Percentiles rank a stretch among this genome's conserved stretches.
Conservation (phyloP, 1,139 yeast species). For the Geotrichum europaeum region DNA sequence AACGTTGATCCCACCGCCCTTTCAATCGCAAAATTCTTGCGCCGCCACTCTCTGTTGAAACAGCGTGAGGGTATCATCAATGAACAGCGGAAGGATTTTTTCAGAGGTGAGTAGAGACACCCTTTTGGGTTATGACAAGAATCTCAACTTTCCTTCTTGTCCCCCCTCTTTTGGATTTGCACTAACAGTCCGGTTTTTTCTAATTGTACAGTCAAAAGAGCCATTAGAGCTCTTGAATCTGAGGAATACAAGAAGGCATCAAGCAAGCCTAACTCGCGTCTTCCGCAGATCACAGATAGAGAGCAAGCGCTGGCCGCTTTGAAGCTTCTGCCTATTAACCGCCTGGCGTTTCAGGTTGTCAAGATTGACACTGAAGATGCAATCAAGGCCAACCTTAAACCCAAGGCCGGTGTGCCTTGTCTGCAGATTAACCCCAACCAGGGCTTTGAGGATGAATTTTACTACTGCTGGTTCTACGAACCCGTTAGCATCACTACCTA, state of each 20-base stretch:
- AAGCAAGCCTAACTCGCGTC: slow-evolving; percentile 45
- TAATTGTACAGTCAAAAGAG: slow-evolving; percentile 49
- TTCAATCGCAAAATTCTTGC: slow-evolving; percentile 64
- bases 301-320: slow-evolving; percentile 60
- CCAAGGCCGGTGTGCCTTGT: slow-evolving; percentile 72
- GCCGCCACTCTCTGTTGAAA: slow-evolving; percentile 60
- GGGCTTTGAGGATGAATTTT: slow-evolving; percentile 65
- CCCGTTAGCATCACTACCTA: slow-evolving; percentile 67
- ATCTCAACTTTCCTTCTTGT: neutral
- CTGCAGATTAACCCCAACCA: slow-evolving; percentile 64
- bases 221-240: slow-evolving; percentile 67
- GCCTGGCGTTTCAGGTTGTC: slow-evolving; percentile 59
- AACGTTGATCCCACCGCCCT: slow-evolving; percentile 42
- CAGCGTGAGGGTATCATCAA: slow-evolving; percentile 74
- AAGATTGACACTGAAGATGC: slow-evolving; percentile 66
- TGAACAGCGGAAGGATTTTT: slow-evolving; percentile 69
- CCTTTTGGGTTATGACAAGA: neutral
- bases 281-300: slow-evolving; percentile 51
- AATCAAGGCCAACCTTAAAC: slow-evolving; percentile 53
- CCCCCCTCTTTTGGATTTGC: neutral
- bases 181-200: neutral
- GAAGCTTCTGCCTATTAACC: slow-evolving; percentile 63
- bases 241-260: slow-evolving; percentile 62
- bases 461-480: slow-evolving; percentile 79
- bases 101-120: slow-evolving; percentile 44